Base-by-base conservation (phyloP, 768 basidiomycete genomes). In the Leccinum uliginosum region DNA sequence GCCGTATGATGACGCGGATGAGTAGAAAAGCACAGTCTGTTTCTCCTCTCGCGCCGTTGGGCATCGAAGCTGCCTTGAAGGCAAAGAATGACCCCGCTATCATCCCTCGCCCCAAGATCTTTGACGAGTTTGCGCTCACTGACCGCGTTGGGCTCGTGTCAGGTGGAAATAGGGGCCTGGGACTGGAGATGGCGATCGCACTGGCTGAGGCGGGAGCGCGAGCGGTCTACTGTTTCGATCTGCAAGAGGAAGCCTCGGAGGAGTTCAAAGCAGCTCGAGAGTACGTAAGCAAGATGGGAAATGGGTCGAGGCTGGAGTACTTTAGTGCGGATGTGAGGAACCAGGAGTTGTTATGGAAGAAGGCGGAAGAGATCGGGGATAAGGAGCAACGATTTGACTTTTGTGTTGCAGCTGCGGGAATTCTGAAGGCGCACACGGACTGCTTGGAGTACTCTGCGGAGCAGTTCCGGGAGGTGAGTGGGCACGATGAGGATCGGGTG, bases 121-220 rank as follows among this genome's bases (percentile, higher is more conserved):
- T 83, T 62, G 79, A 79, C 49, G 83, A 85, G 59, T 86, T 83
- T 69, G 77, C 80, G 1, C 75, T 86, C 35, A 73, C 70, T 12
- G 81, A 80, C 54, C 78, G 83, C 2, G 83, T 86, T 4, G 83
- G 76, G 9, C 75, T 87, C 44, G 82, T 87, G 27, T 82, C 85
- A 0, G 86, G 86, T 6, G 85, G 78, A 0, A 82, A 85, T 58
- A 73, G 85, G 30, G 86, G 90, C 0, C 79, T 92, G 15, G 91
- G 91, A 3, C 81, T 93, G n/a, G 91, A 93, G 73, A 86, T 88
- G 85, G 87, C 87, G 34, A 73, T 91, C 53, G 82, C 84, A 4
- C 73, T 91, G 43, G 80, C 80, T 44, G 90, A 91, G 73, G 85
- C 82, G 14, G 89, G 89, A 32, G 86, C 86, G 6, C 77, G 81